Percentiles rank a stretch among this genome's conserved stretches.
phyloP scores from a whole-genome alignment of 169 alveolate species.

The Amoebophrya sp. region DNA sequence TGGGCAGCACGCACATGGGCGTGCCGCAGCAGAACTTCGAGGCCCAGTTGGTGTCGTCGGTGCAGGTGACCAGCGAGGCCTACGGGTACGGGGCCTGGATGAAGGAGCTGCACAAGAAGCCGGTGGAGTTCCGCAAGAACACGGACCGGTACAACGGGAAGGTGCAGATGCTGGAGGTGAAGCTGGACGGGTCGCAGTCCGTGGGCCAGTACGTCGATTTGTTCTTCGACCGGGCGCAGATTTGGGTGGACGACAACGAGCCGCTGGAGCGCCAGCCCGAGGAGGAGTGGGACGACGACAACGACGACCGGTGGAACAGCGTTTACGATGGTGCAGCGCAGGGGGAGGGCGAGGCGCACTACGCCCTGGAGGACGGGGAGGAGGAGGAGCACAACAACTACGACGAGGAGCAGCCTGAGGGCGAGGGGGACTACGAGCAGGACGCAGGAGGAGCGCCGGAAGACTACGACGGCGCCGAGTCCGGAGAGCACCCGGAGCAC shows the following conservation, averaged over 20 bases:
- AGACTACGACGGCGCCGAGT: neutral
- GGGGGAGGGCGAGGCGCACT: neutral
- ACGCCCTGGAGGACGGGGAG: neutral
- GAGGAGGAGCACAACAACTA: neutral
- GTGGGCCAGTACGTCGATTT: neutral
- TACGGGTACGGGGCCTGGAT: neutral
- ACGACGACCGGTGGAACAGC: no score
- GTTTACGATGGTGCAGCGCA: no score
- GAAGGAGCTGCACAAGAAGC: neutral
- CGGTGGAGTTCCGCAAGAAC: neutral
- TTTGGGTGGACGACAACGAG: no score
- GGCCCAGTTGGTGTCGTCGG: neutral
- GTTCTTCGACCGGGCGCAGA: no score
- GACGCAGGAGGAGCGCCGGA: neutral
- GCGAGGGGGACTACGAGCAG: neutral
- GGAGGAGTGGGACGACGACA: no score
- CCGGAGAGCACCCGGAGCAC: neutral
- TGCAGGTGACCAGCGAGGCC: neutral
- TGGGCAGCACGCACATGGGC: neutral
- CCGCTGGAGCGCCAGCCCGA: no score
- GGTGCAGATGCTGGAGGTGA: neutral
- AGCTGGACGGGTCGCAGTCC: neutral
- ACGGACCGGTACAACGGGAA: neutral
- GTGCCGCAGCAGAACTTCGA: neutral
- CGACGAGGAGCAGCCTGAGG: neutral